Evolutionary conservation across 2,329 filamentous ascomycete species (phyloP).

Genomic region (Corynespora cassiicola): DNA sequence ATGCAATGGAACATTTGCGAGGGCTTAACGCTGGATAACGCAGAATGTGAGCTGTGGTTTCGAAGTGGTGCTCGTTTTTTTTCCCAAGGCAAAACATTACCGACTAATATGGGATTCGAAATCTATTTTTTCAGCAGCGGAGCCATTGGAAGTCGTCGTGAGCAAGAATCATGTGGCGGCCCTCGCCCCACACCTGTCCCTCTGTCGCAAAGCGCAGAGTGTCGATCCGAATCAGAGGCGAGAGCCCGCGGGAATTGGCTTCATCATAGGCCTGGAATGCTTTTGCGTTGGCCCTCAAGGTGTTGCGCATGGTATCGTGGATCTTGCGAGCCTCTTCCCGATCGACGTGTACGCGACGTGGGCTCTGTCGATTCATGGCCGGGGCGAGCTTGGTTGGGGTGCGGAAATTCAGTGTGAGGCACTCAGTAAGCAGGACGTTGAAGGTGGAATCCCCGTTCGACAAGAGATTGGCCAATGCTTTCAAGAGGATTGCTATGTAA

Average conservation of each 20-base stretch:
- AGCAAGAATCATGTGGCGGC: conserved; percentile 36
- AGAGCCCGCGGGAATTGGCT: conserved; percentile 26
- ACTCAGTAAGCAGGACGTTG: conserved; percentile 31
- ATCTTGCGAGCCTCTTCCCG: conserved; percentile 25
- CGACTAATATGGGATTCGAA: no score
- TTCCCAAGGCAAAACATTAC: no score
- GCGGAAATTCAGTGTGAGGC: conserved; percentile 34
- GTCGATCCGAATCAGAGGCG: conserved; percentile 36
- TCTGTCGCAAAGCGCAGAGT: conserved; percentile 33
- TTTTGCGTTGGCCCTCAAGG: conserved; percentile 32
- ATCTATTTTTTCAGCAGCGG: conserved; percentile 23
- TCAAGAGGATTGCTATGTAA: conserved; percentile 38
- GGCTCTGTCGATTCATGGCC: conserved; percentile 19
- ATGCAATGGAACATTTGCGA: no score
- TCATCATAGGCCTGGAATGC: conserved; percentile 32
- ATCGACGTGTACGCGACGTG: conserved; percentile 25
- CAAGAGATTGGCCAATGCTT: conserved; percentile 32
- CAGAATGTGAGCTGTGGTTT: no score
- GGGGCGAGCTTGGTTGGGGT: conserved; percentile 30
- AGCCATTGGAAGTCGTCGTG: conserved; percentile 39
- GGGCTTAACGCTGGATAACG: no score
- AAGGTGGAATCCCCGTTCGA: conserved; percentile 24
- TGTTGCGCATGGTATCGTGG: conserved; percentile 31
- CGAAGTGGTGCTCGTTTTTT: no score
- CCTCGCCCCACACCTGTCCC: conserved; percentile 33